Percentiles rank a stretch among this genome's conserved stretches.
Conservation (phyloP, 768 basidiomycete genomes). For the Boletus sensibilis region DNA sequence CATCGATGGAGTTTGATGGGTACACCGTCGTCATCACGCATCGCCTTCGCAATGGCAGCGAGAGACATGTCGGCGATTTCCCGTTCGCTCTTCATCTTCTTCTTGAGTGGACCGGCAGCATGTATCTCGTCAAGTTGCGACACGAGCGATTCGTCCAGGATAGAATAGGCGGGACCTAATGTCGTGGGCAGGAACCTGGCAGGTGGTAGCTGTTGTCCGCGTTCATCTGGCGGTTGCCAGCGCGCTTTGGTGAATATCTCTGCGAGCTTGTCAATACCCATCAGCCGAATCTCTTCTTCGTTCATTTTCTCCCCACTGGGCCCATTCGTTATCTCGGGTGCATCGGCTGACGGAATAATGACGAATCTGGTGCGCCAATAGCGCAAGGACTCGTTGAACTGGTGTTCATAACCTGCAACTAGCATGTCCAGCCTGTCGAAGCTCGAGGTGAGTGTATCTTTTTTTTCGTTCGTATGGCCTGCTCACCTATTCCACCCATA, state of each 20-base stretch:
- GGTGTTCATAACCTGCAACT: conserved; percentile 76
- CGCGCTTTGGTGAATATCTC: conserved; percentile 84
- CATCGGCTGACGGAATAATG: conserved; percentile 81
- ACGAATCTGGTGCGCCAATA: conserved; percentile 96
- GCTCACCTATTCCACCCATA: conserved; percentile 84
- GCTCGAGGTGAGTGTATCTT: not conserved
- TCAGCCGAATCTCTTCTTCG: conserved; percentile 83
- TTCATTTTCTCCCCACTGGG: conserved; percentile 72
- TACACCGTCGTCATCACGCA: conserved; percentile 83
- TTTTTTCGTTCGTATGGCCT: not conserved
- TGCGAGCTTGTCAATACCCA: conserved; percentile 89
- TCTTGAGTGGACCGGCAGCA: conserved; percentile 66
- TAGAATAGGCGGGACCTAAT: conserved; percentile 73
- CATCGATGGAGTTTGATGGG: conserved; percentile 83
- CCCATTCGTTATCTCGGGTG: conserved; percentile 53
- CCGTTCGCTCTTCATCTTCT: conserved; percentile 78
- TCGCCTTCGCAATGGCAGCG: conserved; percentile 68
- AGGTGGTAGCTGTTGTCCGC: conserved; percentile 47
- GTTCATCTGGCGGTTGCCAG: conserved; percentile 58
- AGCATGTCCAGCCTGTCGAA: conserved; percentile 73
- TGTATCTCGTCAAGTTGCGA: conserved; percentile 81
- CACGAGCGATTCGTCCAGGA: conserved; percentile 77
- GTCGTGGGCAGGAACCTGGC: conserved; percentile 84
- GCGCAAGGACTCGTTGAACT: conserved; percentile 76
- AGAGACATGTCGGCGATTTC: conserved; percentile 68